Evolutionary conservation across 179 eudicot genomes (phyloP), one percentile per base, ranked within the genome.

Genomic region (Spinacia oleracea): DNA sequence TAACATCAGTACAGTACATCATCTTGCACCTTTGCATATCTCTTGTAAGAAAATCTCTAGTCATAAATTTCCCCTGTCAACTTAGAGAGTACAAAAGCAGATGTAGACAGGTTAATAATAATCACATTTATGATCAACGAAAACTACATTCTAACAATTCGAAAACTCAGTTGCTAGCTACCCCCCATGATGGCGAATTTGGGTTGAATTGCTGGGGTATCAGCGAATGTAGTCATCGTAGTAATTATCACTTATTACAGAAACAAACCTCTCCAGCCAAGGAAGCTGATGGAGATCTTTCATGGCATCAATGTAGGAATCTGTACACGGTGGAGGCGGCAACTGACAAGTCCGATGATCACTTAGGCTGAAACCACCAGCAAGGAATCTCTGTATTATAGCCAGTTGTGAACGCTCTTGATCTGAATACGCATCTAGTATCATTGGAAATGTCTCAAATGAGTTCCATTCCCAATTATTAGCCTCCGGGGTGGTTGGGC

Each of bases 271-370:
- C 81, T 93, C 97, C 14, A 93, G 93, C 97, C 96, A 93, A 73
- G 96, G 96, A 75, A 93, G 94, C 84, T 93, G 97, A 84, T 87
- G 91, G 80, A 93, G 88, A 81, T 93, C 96, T 83, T 93, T 93
- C 94, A 91, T 85, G 60, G 93, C 78, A 84, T 93, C 97, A 2
- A 81, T 83, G 42, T 90, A 91, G 18, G 96, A 86, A 63, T 93
- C 96, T 77, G 94, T 84, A 86, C 91, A 90, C 4, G 79, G 88
- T 31, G 94, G 91, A 16, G 97, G 88, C n/a, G 92, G 88, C 35
- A 90, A 85, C 75, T 86, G 92, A 69, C 79, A 75, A 60, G 91
- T 85, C 23, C 84, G 83, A 63, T 91, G 91, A 77, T 93, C 97
- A 9, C 89, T 82, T 32, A 91, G 70, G 58, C 90, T 84, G 77